These are phyloP conservation scores for Canavalia ensiformis DNA, from an alignment of 306 rosid species.

Conservation along the genomic window DNA sequence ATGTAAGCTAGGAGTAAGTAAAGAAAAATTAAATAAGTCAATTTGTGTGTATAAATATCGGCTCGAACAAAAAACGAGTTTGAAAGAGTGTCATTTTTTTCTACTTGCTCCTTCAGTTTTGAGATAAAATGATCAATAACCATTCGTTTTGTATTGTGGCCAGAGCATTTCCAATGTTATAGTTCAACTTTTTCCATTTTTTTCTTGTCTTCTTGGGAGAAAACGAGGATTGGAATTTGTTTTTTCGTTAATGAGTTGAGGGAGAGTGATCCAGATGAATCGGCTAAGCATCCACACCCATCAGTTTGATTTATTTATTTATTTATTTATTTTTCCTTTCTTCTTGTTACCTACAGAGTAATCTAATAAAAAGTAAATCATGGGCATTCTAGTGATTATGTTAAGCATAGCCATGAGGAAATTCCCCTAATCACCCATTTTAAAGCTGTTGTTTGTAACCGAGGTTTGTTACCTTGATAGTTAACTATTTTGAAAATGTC, in stretches of 20 bases:
- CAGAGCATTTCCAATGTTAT: too few species aligned
- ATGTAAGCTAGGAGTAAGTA: too few species aligned
- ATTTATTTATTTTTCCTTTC: not conserved
- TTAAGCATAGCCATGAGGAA: slow-evolving; percentile 2
- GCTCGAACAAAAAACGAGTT: too few species aligned
- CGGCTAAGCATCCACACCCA: too few species aligned
- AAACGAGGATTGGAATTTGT: too few species aligned
- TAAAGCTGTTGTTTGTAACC: slow-evolving; percentile 1
- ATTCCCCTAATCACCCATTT: not conserved
- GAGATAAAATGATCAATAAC: not conserved
- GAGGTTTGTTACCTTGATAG: not conserved
- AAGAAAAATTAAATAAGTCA: too few species aligned
- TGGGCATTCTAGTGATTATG: slow-evolving; percentile 25
- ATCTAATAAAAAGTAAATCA: not conserved
- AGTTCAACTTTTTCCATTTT: not conserved
- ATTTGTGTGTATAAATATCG: too few species aligned
- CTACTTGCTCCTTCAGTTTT: not conserved
- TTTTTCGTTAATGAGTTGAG: not conserved
- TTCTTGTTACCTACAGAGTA: not conserved
- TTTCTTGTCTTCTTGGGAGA: not conserved
- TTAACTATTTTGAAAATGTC: too few species aligned
- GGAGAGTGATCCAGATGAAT: not conserved
- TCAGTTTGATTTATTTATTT: too few species aligned
- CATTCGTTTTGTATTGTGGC: too few species aligned
- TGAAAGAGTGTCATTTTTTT: too few species aligned